These are phyloP conservation scores for Angophora floribunda DNA, from an alignment of 345 rosid species.

Conservation along the genomic window DNA sequence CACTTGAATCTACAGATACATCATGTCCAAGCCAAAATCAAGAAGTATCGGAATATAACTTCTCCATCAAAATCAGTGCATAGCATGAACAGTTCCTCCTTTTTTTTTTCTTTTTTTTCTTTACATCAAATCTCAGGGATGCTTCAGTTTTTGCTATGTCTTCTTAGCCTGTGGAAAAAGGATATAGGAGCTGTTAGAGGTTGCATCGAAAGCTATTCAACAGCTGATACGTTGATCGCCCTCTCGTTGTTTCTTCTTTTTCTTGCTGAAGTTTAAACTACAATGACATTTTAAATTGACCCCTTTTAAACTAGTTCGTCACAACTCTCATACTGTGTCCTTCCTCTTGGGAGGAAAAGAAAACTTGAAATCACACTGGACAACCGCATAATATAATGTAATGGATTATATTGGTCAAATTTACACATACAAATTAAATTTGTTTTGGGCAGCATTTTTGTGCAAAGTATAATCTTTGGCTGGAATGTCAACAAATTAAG, in stretches of 20 bases:
- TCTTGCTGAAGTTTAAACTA: background rate
- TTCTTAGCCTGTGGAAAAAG: slow-evolving; percentile 32
- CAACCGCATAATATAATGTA: background rate
- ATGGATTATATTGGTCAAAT: background rate
- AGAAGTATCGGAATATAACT: background rate
- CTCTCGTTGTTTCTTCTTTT: background rate
- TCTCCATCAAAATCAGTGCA: background rate
- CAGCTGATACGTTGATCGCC: background rate
- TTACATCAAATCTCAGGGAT: background rate
- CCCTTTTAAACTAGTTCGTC: background rate
- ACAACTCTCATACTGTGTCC: background rate
- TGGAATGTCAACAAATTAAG: background rate
- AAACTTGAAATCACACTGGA: background rate
- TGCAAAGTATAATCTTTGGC: background rate
- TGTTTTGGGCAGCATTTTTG: background rate
- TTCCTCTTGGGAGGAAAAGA: background rate
- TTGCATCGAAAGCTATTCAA: background rate
- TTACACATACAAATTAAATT: background rate
- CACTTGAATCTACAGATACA: background rate
- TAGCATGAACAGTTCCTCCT: background rate
- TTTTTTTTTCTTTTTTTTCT: background rate
- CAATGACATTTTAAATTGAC: background rate
- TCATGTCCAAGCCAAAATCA: too few species aligned
- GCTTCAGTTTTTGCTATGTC: slow-evolving; percentile 10
- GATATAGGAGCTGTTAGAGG: background rate